Conservation (phyloP, 2,329 filamentous ascomycete species). For the Fusarium agapanthi region DNA sequence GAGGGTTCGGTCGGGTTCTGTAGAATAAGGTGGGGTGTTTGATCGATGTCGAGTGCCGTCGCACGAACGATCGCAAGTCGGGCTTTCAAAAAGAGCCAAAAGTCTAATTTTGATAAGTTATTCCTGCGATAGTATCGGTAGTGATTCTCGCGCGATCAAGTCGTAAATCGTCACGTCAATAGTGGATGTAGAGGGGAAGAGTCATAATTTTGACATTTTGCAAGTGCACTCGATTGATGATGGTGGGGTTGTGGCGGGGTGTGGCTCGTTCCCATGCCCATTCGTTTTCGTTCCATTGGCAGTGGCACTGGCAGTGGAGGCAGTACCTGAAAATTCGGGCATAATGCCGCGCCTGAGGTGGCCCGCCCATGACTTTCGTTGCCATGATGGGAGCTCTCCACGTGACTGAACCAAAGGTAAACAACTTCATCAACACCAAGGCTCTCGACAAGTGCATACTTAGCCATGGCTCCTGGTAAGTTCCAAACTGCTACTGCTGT, state of each 20-base stretch:
- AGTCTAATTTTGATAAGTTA: slow-evolving; percentile 8
- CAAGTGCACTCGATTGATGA: slow-evolving; percentile 42
- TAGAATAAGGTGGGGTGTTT: slow-evolving; percentile 45
- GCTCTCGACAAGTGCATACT: slow-evolving; percentile 31
- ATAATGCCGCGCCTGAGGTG: slow-evolving; percentile 36
- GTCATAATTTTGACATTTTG: slow-evolving; percentile 58
- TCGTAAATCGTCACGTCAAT: slow-evolving; percentile 38
- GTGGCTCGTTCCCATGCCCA: slow-evolving; percentile 40
- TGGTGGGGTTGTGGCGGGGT: slow-evolving; percentile 54
- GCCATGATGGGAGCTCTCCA: slow-evolving; percentile 38
- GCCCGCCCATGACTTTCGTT: slow-evolving; percentile 8
- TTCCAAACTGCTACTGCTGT: neutral
- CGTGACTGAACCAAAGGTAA: slow-evolving; percentile 50
- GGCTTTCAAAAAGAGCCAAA: slow-evolving; percentile 19
- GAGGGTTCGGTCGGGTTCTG: slow-evolving; percentile 36
- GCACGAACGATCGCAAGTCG: slow-evolving; percentile 37
- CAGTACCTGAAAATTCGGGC: slow-evolving; percentile 43
- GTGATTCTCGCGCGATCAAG: slow-evolving; percentile 29
- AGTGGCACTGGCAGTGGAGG: slow-evolving; percentile 9
- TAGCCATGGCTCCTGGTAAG: slow-evolving; percentile 55
- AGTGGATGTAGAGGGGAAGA: slow-evolving; percentile 44
- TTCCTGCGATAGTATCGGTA: neutral
- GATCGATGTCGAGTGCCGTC: slow-evolving; percentile 39
- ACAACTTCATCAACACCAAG: slow-evolving; percentile 43
- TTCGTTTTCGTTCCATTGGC: neutral